A percentile compares a stretch with the other conserved stretches of the same genome.
Conservation (phyloP, 2,329 filamentous ascomycete species). For the Hypoxylon sp. region DNA sequence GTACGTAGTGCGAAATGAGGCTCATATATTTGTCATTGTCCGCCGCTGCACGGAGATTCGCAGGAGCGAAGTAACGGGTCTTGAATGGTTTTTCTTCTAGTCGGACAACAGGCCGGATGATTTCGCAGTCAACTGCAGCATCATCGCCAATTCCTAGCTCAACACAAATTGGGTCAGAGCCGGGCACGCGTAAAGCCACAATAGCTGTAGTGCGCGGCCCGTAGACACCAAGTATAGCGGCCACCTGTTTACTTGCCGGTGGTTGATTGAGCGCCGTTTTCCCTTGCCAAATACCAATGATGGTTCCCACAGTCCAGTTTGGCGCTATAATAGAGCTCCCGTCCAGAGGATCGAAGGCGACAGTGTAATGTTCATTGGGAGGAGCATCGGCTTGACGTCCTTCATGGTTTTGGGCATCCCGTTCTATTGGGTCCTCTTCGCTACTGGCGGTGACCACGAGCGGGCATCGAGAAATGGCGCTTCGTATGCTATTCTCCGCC, state of each 20-base stretch:
- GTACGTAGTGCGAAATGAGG: constrained; percentile 66
- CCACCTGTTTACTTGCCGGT: constrained; percentile 62
- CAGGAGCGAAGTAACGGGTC: constrained; percentile 73
- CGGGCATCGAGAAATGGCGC: constrained; percentile 60
- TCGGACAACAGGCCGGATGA: constrained; percentile 61
- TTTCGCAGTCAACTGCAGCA: constrained; percentile 50
- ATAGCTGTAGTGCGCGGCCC: constrained; percentile 70
- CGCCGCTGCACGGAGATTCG: constrained; percentile 71
- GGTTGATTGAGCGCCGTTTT: constrained; percentile 59
- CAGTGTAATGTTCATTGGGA: constrained; percentile 64
- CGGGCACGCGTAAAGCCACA: constrained; percentile 67
- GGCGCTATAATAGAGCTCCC: constrained; percentile 73
- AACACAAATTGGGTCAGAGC: constrained; percentile 60
- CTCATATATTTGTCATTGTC: constrained; percentile 65
- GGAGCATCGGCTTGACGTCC: background rate
- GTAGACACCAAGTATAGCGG: constrained; percentile 67
- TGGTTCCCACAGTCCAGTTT: constrained; percentile 72
- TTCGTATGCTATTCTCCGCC: constrained; percentile 65
- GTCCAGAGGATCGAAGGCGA: constrained; percentile 75
- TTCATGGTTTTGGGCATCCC: constrained; percentile 46
- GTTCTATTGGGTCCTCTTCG: constrained; percentile 73
- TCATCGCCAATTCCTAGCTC: constrained; percentile 63
- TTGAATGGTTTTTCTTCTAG: constrained; percentile 59
- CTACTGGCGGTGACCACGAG: constrained; percentile 68
- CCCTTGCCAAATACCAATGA: constrained; percentile 72